Percentiles rank a stretch among this genome's conserved stretches.
Conservation (phyloP, 345 rosid genomes). For the Boechera retrofracta region DNA sequence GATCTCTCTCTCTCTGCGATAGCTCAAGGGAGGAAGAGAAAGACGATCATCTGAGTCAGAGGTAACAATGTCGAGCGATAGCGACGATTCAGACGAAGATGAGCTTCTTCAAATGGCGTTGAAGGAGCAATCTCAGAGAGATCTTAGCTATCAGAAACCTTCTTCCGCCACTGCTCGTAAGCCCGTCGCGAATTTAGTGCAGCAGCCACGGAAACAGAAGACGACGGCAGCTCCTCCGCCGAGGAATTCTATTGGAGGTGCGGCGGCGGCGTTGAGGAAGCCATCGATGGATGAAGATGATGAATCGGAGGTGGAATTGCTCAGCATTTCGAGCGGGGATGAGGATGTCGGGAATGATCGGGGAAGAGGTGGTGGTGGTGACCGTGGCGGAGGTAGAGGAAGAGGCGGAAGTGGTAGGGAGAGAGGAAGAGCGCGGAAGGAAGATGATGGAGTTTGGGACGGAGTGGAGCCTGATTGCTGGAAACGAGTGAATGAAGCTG, state of each 20-base stretch:
- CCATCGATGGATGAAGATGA: slow-evolving; percentile 69
- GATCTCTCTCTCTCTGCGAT: slow-evolving; percentile 39
- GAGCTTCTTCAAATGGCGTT: slow-evolving; percentile 97
- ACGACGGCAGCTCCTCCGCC: slow-evolving; percentile 37
- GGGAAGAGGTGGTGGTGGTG: slow-evolving; percentile 42
- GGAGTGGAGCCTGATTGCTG: slow-evolving; percentile 91
- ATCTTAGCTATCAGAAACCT: slow-evolving; percentile 69
- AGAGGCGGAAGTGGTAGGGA: slow-evolving; percentile 42
- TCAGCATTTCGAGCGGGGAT: slow-evolving; percentile 96
- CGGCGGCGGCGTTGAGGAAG: slow-evolving; percentile 40
- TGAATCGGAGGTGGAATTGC: slow-evolving; percentile 96
- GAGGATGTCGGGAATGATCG: slow-evolving; percentile 67
- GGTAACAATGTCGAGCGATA: slow-evolving; percentile 74
- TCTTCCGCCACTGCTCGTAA: slow-evolving; percentile 50
- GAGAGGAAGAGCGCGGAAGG: slow-evolving; percentile 52
- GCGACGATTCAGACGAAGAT: slow-evolving; percentile 67
- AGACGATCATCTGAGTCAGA: slow-evolving; percentile 20
- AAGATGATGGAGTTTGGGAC: slow-evolving; percentile 76
- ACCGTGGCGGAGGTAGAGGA: slow-evolving; percentile 37
- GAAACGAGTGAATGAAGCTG: slow-evolving; percentile 90
- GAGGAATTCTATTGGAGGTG: slow-evolving; percentile 29
- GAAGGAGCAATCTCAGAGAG: slow-evolving; percentile 82
- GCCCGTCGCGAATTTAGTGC: slow-evolving; percentile 87
- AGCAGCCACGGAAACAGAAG: slow-evolving; percentile 49
- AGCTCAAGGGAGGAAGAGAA: slow-evolving; percentile 15